Evolutionary conservation across 169 alveolate species (phyloP), one percentile per base, ranked within the genome.

Genomic region (Plasmodium sp.): DNA sequence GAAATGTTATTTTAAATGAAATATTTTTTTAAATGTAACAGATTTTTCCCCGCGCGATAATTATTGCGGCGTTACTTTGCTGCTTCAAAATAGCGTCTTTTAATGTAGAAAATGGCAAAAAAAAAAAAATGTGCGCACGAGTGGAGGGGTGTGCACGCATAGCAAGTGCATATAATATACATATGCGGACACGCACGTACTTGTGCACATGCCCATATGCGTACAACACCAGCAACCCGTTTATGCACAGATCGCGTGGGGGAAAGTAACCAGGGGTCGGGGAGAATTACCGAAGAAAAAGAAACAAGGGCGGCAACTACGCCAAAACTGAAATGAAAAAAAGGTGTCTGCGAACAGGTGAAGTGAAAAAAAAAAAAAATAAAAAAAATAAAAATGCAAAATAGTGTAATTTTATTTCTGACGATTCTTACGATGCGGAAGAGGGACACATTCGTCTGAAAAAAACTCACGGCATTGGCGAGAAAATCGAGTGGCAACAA

Each of bases 81-180:
- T 67, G 39, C 14, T 18, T 67, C 77, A 67, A 10, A 67, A 67
- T 67, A 67, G 77, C 33, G 77, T 67, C 77, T 67, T 22, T 67
- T 18, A 67, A 67, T 67, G 39, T 67, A 67, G 77, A 67, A 67
- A 67, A 67, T 18, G 77, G n/a, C n/a, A 22, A 27, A 22, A 27
- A n/a, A n/a, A n/a, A 62, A 67, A 67, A 67, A 27, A 31, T n/a
- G 77, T 67, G 39, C 39, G 77, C 33, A 27, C 43, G 39, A 16
- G 77, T 31, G 39, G 33, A 31, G 5, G 77, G 77, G 39, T 67
- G 39, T 67, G 33, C 77, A 31, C 33, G 77, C 39, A 27, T 31
- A 67, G n/a, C 77, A 67, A 27, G 77, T 67, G 39, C 77, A 67
- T 67, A 67, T 67, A 67, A 67, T 67, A 67, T 67, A 67, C n/a